Conservation (phyloP, 257 asterid genomes). For the Coffea canephora region DNA sequence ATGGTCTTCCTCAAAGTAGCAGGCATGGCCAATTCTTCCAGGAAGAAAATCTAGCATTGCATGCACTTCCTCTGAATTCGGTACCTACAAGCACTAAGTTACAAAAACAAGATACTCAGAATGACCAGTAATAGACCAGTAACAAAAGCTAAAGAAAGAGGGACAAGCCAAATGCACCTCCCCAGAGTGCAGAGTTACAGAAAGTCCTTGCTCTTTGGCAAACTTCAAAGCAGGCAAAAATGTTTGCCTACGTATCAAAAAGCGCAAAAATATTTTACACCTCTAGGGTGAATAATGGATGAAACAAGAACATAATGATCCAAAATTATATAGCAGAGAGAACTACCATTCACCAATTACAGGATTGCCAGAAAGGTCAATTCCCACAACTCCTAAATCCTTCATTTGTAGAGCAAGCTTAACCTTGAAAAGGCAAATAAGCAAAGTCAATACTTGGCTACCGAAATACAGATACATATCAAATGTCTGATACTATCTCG, state of each 20-base stretch:
- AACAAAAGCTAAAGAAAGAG: constrained; percentile 13
- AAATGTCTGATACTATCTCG: background rate
- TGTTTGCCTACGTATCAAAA: constrained; percentile 51
- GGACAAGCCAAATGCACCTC: constrained; percentile 67
- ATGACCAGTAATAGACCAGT: constrained; percentile 1
- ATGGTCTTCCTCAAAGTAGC: constrained; percentile 72
- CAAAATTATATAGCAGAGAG: background rate
- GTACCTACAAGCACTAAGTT: constrained; percentile 80
- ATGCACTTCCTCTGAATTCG: constrained; percentile 68
- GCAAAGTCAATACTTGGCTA: constrained; percentile 16
- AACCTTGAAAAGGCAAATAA: constrained; percentile 47
- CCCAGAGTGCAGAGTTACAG: constrained; percentile 87
- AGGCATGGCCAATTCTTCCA: constrained; percentile 91
- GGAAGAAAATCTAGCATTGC: constrained; percentile 87
- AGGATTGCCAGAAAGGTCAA: constrained; percentile 96
- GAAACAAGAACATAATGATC: background rate
- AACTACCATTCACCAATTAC: constrained; percentile 79
- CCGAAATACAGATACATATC: background rate
- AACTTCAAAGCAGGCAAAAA: constrained; percentile 77
- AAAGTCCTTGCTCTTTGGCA: constrained; percentile 79
- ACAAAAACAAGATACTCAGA: constrained; percentile 36
- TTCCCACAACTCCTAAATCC: constrained; percentile 76
- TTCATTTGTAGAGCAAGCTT: constrained; percentile 75
- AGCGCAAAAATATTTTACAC: constrained; percentile 16
- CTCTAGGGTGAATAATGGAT: constrained; percentile 2